Evolutionary conservation across 306 rosid genomes (phyloP).

Genomic region (Vigna mungo): DNA sequence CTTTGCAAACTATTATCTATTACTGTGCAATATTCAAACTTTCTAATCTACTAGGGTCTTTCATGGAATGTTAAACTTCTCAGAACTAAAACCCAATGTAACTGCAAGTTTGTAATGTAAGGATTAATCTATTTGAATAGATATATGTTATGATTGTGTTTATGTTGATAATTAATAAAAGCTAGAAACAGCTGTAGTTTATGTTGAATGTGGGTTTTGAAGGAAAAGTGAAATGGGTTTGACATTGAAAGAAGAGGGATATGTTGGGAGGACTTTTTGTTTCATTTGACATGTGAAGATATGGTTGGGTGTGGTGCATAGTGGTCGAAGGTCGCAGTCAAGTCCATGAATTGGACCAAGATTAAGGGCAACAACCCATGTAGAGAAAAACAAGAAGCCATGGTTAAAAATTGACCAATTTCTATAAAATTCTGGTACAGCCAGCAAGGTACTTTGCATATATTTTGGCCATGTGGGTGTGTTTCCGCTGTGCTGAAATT

Average conservation of each 20-base stretch:
- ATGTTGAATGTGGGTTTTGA: constrained; percentile 9
- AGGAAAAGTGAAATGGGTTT: constrained; percentile 24
- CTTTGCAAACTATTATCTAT: neutral
- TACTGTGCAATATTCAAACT: neutral
- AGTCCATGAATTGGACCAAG: constrained; percentile 40
- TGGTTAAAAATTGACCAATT: constrained; percentile 57
- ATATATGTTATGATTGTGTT: too few species aligned
- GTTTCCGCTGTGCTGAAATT: constrained; percentile 49
- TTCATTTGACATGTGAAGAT: constrained; percentile 51
- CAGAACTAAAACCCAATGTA: neutral
- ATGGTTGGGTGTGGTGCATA: constrained; percentile 32
- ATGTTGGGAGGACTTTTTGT: constrained; percentile 29
- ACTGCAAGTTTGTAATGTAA: neutral
- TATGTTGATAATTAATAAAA: neutral
- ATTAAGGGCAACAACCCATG: constrained; percentile 53
- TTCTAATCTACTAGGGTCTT: neutral
- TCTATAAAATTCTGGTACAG: constrained; percentile 23
- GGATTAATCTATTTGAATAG: too few species aligned
- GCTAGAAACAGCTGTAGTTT: neutral
- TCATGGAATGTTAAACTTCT: neutral
- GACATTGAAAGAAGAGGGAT: constrained; percentile 25
- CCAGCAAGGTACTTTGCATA: constrained; percentile 32
- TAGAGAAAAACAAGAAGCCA: constrained; percentile 51
- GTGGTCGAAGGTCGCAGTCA: constrained; percentile 37
- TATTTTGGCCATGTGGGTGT: constrained; percentile 65